Evolutionary conservation across 345 rosid species (phyloP).

Genomic region (Eucalyptus pumila): DNA sequence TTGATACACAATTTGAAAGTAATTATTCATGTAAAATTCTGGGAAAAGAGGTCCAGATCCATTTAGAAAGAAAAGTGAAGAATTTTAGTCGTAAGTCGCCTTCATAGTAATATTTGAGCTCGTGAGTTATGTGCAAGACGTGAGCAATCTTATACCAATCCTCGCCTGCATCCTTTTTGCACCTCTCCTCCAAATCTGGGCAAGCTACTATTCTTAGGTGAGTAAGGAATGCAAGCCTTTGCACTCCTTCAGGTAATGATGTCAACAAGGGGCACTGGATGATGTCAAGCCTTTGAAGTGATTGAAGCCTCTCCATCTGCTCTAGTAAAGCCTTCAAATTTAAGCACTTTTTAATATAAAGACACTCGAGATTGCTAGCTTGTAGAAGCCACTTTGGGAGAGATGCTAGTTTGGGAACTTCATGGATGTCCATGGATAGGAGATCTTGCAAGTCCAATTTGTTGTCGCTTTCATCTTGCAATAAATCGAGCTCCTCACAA

Average conservation of each 20-base stretch:
- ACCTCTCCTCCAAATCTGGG: not conserved
- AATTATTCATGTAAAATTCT: not conserved
- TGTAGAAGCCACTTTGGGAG: slow-evolving; percentile 1
- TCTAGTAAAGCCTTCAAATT: not conserved
- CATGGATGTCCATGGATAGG: slow-evolving; percentile 4
- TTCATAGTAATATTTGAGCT: not conserved
- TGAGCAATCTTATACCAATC: not conserved
- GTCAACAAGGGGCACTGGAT: not conserved
- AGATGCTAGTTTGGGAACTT: not conserved
- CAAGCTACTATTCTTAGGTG: not conserved
- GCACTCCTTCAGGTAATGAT: not conserved
- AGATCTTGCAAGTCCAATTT: not conserved
- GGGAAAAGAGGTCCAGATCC: not conserved
- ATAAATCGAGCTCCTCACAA: not conserved
- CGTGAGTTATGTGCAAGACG: not conserved
- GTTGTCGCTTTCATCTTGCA: not conserved
- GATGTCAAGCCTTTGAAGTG: not conserved
- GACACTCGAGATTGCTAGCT: not conserved
- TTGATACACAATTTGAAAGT: not conserved
- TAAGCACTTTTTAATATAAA: slow-evolving; percentile 2
- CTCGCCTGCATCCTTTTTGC: not conserved
- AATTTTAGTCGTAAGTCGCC: not conserved
- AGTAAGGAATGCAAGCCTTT: not conserved
- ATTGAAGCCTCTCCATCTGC: not conserved
- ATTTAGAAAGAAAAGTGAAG: not conserved